Evolutionary conservation across 306 rosid genomes (phyloP).

Genomic region (Canavalia ensiformis): DNA sequence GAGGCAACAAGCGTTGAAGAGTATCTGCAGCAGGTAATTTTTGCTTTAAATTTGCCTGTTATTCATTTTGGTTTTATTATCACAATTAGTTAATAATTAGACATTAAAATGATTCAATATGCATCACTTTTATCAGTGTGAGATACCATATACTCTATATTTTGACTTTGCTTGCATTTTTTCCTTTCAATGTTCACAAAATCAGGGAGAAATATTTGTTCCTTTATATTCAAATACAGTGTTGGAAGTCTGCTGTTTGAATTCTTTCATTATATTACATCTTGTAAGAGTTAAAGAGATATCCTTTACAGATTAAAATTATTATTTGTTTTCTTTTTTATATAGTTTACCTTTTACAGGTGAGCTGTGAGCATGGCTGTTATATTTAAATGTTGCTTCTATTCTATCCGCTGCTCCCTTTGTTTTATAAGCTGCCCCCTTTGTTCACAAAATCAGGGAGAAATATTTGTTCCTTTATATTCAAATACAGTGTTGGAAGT

Average conservation of each 20-base stretch:
- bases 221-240: constrained; percentile 30
- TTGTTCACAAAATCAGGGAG: constrained; percentile 23
- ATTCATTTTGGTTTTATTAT: constrained; percentile 8
- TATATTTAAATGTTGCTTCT: constrained; percentile 41
- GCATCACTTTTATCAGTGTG: constrained; percentile 35
- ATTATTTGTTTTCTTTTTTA: constrained; percentile 35
- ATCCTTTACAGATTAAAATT: constrained; percentile 7
- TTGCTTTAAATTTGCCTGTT: constrained; percentile 30
- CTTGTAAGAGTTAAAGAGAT: constrained; percentile 4
- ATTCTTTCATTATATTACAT: constrained; percentile 21
- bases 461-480: constrained; percentile 22
- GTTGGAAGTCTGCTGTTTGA: constrained; percentile 20
- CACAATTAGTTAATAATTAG: not conserved
- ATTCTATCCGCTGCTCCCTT: constrained; percentile 4
- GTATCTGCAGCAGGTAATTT: constrained; percentile 94
- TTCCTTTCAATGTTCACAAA: constrained; percentile 8
- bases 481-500: constrained; percentile 31
- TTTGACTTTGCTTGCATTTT: constrained; percentile 18
- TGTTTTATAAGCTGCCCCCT: constrained; percentile 33
- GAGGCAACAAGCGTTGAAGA: constrained; percentile 98
- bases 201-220: constrained; percentile 19
- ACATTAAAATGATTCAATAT: constrained; percentile 12
- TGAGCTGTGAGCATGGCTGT: constrained; percentile 26
- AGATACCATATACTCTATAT: not conserved
- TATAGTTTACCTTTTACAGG: not conserved